These are phyloP conservation scores for Actinomortierella ambigua DNA, from an alignment of 371 early-diverging fungal species.

Conservation along the genomic window DNA sequence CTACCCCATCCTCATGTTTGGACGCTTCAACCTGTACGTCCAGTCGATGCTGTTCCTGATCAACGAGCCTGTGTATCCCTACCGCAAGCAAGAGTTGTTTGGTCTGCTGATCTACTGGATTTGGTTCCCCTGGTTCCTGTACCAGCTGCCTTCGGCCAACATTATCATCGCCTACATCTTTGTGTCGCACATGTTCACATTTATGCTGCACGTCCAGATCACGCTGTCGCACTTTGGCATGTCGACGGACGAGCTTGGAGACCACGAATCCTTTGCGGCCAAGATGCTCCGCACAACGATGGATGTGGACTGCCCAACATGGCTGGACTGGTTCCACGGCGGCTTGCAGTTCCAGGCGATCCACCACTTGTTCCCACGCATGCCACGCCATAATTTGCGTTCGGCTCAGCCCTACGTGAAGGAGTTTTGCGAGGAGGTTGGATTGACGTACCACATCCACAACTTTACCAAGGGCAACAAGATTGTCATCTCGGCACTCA, in stretches of 20 bases:
- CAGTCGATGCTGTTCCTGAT: conserved; percentile 73
- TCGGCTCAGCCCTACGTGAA: conserved; percentile 73
- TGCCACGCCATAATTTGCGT: conserved; percentile 89
- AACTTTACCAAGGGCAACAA: conserved; percentile 76
- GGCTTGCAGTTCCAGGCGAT: conserved; percentile 96
- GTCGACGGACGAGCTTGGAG: conserved; percentile 81
- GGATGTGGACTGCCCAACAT: conserved; percentile 94
- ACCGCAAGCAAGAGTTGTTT: conserved; percentile 73
- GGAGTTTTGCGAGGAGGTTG: conserved; percentile 75
- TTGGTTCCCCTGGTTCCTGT: conserved; percentile 80
- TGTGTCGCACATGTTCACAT: conserved; percentile 83
- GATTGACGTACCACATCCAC: conserved; percentile 71
- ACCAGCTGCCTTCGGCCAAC: conserved; percentile 68
- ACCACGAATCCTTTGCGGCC: conserved; percentile 79
- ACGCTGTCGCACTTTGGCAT: conserved; percentile 96
- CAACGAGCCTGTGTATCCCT: conserved; percentile 63
- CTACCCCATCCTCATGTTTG: conserved; percentile 87
- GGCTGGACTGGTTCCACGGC: conserved; percentile 98
- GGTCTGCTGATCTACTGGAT: conserved; percentile 76
- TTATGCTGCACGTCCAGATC: conserved; percentile 93
- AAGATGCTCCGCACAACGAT: conserved; percentile 93
- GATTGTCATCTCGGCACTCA: conserved; percentile 65
- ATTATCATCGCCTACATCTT: conserved; percentile 69
- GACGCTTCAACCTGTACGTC: conserved; percentile 91
- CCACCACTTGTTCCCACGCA: conserved; percentile 94